Evolutionary conservation across 768 basidiomycete genomes (phyloP), one percentile per base, ranked within the genome.

Genomic region (Porphyrellus cyaneotinctus): DNA sequence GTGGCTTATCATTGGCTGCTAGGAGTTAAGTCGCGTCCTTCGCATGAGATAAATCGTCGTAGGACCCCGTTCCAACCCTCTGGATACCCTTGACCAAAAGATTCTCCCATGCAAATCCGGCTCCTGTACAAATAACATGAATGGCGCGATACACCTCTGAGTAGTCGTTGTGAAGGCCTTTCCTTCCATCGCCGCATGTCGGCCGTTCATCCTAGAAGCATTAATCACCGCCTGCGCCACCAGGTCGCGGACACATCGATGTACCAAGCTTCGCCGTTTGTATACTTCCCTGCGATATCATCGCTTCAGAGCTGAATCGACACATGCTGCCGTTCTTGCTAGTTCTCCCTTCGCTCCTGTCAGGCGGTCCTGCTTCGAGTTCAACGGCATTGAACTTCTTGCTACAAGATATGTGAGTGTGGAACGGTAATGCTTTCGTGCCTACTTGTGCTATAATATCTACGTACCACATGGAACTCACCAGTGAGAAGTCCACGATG

Each of bases 171-270:
- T 49, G 52, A 64, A 57, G 47, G 43, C 9, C 52, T 49, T 51
- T 64, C 51, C 49, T 58, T 57, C 59, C 59, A 53, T 54, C 52
- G 52, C 61, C 58, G 63, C 62, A 56, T 52, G 59, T 52, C 53
- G 59, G 42, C 54, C 56, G 56, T 64, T 58, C 52, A 54, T 52
- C 53, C 60, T 65, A 53, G 61, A 65, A 60, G 55, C 39, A 41
- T 68, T 63, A 60, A 68, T 70, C 66, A 58, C 66, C 56, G 52
- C 57, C 49, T 17, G 67, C 60, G 68, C 65, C 65, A 62, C 67
- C 56, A 58, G 49, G 38, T 49, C 49, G 60, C 54, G 57, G 58
- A 51, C 52, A 49, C 50, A 28, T 64, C 58, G 18, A 57, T 45
- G 49, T 32, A 55, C 47, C 33, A 52, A 43, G 28, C 63, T 59